Base-by-base conservation (phyloP, 768 basidiomycete species). In the Mycena albidolilacea region DNA sequence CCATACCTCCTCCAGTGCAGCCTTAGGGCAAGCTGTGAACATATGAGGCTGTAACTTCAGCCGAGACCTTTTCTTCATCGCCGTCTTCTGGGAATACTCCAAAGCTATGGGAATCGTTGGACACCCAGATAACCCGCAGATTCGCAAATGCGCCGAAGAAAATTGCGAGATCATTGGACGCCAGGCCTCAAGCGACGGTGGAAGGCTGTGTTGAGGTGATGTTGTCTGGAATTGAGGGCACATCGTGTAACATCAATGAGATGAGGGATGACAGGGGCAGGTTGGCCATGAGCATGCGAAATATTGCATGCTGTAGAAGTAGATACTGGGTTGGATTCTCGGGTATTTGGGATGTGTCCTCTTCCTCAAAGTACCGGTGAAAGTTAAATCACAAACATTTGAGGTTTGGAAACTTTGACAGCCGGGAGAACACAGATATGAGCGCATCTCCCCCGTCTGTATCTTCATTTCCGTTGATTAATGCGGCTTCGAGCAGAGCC, bases 181-280 rank as follows among this genome's bases (percentile, higher is more conserved):
- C 23, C 23, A 23, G 23, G 23, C 23, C 23, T 23, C 23, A 23
- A 23, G 23, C 23, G 23, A 23, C 23, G 23, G 15, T 58, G 69
- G 50, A 70, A 74, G 9, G 19, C 15, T 10, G 21, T 37, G 10
- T 39, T 0, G 30, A 10, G 6, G 50, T 59, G 54, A 74, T 55
- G 12, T 38, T 55, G 59, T 67, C n/a, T 7, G 64, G 70, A 7
- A 71, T 35, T 0, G 65, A n/a, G 54, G 71, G 55, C 14, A 73
- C 5, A 15, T 70, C 70, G 37, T 66, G 30, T 2, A 73, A 54
- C 12, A 23, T 62, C 10, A 73, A n/a, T 1, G 64, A 58, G 3
- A 54, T 68, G 8, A 70, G 58, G 11, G n/a, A 15, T 15, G 67
- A 38, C 7, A 35, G 55, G 17, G 48, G 30, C 35, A 62, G 67